Evolutionary conservation across 1,284 basidiomycete genomes (phyloP), one percentile per base, ranked within the genome.

Genomic region (Moesziomyces sp.): DNA sequence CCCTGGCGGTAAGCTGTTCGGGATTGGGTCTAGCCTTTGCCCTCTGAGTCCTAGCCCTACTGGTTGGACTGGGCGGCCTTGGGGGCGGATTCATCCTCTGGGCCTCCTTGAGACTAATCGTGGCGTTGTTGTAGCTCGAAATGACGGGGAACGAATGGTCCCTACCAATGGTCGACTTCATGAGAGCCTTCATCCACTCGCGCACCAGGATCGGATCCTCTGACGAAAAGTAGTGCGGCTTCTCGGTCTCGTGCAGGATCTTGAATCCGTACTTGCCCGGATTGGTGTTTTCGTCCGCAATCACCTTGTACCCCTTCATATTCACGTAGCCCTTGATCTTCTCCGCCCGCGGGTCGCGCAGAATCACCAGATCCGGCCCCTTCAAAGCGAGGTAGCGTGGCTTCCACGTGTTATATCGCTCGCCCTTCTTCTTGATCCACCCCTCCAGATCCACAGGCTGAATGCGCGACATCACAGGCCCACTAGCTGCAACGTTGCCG

Each of bases 151-250:
- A 74, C 42, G 60, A 75, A 51, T 76, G 70, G 56, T 83, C 82
- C 58, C 97, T 87, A 18, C 90, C 91, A 79, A 99, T 99, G 5
- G 96, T 98, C 3, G 94, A 92, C 85, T 99, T 99, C 93, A 98
- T 97, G 78, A 99, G 89, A 11, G 94, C 93, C 87, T 99, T 99
- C 96, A 99, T 99, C 97, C 97, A 99, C 75, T 94, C 93, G 14
- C 97, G 89, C 49, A 97, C 88, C 42, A 90, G 85, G 5, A 86
- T 84, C 83, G 94, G 92, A 82, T 98, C 94, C 40, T 94, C 91
- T 0, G 92, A 92, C 72, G 92, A 92, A 85, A 99, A 99, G 83
- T 87, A 93, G 85, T 99, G 94, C 2, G 92, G 88, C 85, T 92
- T 93, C 81, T 94, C 92, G 10, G 87, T 87, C 49, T 95, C 92